Evolutionary conservation across 2,329 filamentous ascomycete species (phyloP).

Genomic region (Xylariales sp.): DNA sequence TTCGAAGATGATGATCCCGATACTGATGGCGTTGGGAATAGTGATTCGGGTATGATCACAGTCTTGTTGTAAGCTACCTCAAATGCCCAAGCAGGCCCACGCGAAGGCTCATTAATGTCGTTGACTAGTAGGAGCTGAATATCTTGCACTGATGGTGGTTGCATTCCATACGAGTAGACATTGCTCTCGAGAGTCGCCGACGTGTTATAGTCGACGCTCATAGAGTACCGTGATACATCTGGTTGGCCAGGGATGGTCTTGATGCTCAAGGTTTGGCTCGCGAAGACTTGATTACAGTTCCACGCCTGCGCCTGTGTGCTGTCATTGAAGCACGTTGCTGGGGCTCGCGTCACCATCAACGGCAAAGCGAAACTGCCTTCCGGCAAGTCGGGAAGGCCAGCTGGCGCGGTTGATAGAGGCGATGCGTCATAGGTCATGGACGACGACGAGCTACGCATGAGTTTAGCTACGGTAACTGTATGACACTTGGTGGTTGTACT

Average conservation of each 20-base stretch:
- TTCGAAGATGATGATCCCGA: slow-evolving; percentile 1
- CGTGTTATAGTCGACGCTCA: slow-evolving; percentile 34
- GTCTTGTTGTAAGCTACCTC: slow-evolving; percentile 51
- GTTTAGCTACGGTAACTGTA: too few species aligned
- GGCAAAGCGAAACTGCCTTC: slow-evolving; percentile 55
- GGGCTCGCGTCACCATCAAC: slow-evolving; percentile 42
- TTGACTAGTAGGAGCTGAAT: slow-evolving; percentile 44
- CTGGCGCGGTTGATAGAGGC: slow-evolving; percentile 45
- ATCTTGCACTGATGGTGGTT: slow-evolving; percentile 40
- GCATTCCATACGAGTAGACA: slow-evolving; percentile 48
- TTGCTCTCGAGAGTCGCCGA: slow-evolving; percentile 28
- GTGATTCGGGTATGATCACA: slow-evolving; percentile 44
- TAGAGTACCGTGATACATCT: slow-evolving; percentile 34
- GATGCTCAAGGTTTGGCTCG: slow-evolving; percentile 40
- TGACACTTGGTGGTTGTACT: too few species aligned
- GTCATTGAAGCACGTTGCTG: slow-evolving; percentile 54
- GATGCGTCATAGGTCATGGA: slow-evolving; percentile 44
- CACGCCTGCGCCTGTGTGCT: slow-evolving; percentile 53
- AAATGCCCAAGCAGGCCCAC: slow-evolving; percentile 53
- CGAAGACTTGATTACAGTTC: slow-evolving; percentile 53
- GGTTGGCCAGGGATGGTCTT: slow-evolving; percentile 19
- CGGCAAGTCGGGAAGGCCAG: slow-evolving; percentile 46
- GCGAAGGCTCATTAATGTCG: slow-evolving; percentile 41
- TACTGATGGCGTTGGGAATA: slow-evolving; percentile 23
- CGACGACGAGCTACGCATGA: slow-evolving; percentile 10